Percentiles rank a stretch among this genome's conserved stretches.
These are phyloP conservation scores for Pyrenophora graminea DNA, from an alignment of 2,329 filamentous ascomycete genomes.

Conservation along the genomic window DNA sequence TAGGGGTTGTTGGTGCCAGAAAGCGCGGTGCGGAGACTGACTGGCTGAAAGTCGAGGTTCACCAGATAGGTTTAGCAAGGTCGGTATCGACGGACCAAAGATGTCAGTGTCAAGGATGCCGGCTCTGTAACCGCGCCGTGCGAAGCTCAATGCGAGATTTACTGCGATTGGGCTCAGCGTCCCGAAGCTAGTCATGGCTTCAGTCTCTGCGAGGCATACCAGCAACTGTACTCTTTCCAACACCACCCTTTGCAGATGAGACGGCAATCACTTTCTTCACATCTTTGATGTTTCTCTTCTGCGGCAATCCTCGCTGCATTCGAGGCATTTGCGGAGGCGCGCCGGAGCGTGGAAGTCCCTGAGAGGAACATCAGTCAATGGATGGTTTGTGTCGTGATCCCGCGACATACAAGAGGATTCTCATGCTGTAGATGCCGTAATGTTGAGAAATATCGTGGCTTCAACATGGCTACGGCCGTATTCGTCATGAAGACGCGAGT, in stretches of 20 bases:
- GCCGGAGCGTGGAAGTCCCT: conserved; percentile 84
- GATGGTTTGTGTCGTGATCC: neutral
- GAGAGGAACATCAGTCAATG: conserved; percentile 8
- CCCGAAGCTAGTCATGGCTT: neutral
- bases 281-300: conserved; percentile 77
- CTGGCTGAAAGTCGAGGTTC: conserved; percentile 76
- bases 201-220: conserved; percentile 53
- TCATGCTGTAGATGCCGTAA: conserved; percentile 67
- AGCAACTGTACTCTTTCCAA: conserved; percentile 93
- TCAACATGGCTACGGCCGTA: conserved; percentile 42
- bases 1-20: neutral
- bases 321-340: conserved; percentile 68
- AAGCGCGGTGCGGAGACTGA: conserved; percentile 51
- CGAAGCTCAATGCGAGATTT: conserved; percentile 86
- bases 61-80: conserved; percentile 78
- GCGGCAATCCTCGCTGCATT: conserved; percentile 79
- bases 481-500: neutral
- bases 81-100: conserved; percentile 93
- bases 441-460: conserved; percentile 60
- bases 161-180: conserved; percentile 43
- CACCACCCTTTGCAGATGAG: conserved; percentile 96
- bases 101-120: conserved; percentile 96
- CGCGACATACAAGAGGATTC: conserved; percentile 73
- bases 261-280: conserved; percentile 95
- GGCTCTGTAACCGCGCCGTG: conserved; percentile 75